These are phyloP conservation scores for Termitomyces sp. DNA, from an alignment of 1,284 basidiomycete genomes.

Conservation along the genomic window DNA sequence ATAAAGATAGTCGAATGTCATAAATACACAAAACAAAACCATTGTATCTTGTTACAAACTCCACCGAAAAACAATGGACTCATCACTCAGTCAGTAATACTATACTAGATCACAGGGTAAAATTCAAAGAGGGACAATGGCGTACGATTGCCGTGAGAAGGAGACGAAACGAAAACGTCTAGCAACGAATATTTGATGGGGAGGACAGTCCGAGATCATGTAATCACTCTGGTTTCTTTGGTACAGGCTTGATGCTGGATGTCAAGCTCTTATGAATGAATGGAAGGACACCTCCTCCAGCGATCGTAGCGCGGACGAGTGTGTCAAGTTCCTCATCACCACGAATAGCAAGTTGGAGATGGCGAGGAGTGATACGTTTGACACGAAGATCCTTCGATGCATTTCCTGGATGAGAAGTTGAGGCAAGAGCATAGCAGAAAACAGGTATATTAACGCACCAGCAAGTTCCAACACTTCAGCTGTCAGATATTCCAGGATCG, in stretches of 20 bases:
- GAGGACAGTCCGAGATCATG: not conserved
- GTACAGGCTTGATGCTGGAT: constrained; percentile 32
- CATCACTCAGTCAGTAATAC: constrained; percentile 7
- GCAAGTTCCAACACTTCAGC: constrained; percentile 89
- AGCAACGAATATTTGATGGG: not conserved
- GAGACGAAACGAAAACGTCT: not conserved
- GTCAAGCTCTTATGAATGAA: constrained; percentile 93
- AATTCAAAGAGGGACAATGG: not conserved
- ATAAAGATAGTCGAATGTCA: constrained; percentile 18
- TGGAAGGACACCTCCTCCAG: constrained; percentile 88
- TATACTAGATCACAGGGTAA: not conserved
- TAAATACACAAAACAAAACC: constrained; percentile 12
- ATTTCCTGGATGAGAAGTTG: constrained; percentile 58
- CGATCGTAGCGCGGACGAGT: constrained; percentile 66
- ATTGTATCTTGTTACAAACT: constrained; percentile 15
- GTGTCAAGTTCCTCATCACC: constrained; percentile 92
- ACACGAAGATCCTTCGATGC: constrained; percentile 95
- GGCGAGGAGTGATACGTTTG: constrained; percentile 94
- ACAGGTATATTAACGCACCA: constrained; percentile 42
- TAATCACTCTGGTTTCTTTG: constrained; percentile 31
- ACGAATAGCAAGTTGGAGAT: constrained; percentile 90
- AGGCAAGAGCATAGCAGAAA: not conserved
- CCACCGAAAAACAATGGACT: constrained; percentile 6
- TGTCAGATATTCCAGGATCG: constrained; percentile 87
- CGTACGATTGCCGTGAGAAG: not conserved